Conservation (phyloP, 176 grass and related monocot genomes). For the Eleusine coracana region DNA sequence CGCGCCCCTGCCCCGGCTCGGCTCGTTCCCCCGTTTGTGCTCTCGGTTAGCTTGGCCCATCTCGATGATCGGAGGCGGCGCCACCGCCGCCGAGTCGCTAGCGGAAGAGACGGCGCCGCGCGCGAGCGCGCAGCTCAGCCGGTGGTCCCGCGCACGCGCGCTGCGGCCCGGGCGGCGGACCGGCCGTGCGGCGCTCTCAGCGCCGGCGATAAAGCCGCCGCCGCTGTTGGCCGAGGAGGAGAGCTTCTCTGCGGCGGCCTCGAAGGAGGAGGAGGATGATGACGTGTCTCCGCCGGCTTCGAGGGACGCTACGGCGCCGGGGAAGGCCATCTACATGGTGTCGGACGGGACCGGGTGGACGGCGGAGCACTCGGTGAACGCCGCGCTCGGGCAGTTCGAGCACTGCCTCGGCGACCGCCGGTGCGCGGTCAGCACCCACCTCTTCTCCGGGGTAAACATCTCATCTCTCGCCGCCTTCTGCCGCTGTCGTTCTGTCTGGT, state of each 20-base stretch:
- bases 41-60: neutral
- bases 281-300: constrained; percentile 13
- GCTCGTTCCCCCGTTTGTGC: neutral
- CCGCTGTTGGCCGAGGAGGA: neutral
- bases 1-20: neutral
- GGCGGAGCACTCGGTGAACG: constrained; percentile 90
- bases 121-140: constrained; percentile 55
- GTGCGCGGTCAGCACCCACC: constrained; percentile 80
- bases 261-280: constrained; percentile 10
- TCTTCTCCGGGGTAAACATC: constrained; percentile 75
- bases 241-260: neutral
- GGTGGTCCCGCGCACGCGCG: constrained; percentile 73
- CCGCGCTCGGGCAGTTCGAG: constrained; percentile 97
- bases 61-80: neutral
- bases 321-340: constrained; percentile 96
- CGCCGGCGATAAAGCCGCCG: neutral
- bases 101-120: constrained; percentile 2
- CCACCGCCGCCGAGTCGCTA: neutral
- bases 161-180: constrained; percentile 65
- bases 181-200: neutral
- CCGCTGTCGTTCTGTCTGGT: neutral
- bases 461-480: neutral
- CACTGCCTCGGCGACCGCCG: constrained; percentile 69
- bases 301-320: neutral
- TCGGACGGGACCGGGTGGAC: constrained; percentile 98